Conservation (phyloP, 2,329 filamentous ascomycete species). For the Colletotrichum nymphaeae region DNA sequence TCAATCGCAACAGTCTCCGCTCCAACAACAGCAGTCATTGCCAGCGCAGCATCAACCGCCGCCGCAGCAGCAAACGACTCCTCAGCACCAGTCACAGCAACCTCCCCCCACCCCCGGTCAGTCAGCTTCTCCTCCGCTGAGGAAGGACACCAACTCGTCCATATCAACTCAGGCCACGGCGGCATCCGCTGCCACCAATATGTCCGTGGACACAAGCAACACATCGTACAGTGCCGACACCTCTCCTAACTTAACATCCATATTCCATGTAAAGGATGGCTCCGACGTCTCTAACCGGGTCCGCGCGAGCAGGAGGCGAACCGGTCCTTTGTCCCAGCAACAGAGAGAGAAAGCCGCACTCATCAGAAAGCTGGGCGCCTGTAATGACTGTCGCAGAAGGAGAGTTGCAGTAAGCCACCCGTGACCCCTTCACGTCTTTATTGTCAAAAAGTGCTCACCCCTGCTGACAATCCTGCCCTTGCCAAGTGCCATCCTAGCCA, state of each 20-base stretch:
- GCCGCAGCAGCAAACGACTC: slow-evolving; percentile 34
- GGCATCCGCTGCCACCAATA: slow-evolving; percentile 49
- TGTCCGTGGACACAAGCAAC: slow-evolving; percentile 59
- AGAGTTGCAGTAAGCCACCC: slow-evolving; percentile 66
- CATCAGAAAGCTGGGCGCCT: slow-evolving; percentile 70
- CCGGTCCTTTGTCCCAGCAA: slow-evolving; percentile 67
- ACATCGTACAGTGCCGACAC: slow-evolving; percentile 65
- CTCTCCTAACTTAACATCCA: slow-evolving; percentile 60
- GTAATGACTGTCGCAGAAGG: slow-evolving; percentile 64
- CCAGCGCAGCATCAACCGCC: slow-evolving; percentile 27
- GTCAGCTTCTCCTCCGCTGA: slow-evolving; percentile 45
- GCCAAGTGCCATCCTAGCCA: slow-evolving; percentile 68
- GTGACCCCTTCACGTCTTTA: background rate
- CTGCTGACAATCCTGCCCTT: slow-evolving; percentile 29
- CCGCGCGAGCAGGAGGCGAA: slow-evolving; percentile 67
- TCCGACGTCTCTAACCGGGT: slow-evolving; percentile 64
- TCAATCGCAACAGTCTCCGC: slow-evolving; percentile 31
- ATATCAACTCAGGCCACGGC: slow-evolving; percentile 63
- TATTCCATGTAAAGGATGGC: slow-evolving; percentile 68
- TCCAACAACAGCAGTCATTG: slow-evolving; percentile 24
- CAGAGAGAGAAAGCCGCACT: slow-evolving; percentile 70
- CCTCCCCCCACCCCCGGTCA: slow-evolving; percentile 39
- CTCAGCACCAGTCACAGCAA: slow-evolving; percentile 42
- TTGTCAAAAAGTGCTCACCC: slow-evolving; percentile 23
- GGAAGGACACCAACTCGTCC: slow-evolving; percentile 65